These are phyloP conservation scores for Babesia gibsoni DNA, from an alignment of 169 alveolate genomes.

Conservation along the genomic window DNA sequence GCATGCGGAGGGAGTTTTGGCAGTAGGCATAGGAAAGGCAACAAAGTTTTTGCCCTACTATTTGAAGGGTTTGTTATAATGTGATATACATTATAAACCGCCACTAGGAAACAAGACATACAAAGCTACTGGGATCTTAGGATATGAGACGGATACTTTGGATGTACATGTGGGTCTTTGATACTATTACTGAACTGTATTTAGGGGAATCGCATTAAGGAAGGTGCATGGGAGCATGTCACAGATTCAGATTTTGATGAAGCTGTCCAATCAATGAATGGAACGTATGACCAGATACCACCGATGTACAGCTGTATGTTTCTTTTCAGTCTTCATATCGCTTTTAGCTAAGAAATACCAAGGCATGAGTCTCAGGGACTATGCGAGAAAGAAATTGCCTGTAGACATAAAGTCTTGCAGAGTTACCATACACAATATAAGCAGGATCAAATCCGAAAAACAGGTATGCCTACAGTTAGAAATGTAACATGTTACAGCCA, in stretches of 20 bases:
- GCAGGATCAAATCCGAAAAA: slow-evolving; percentile 23
- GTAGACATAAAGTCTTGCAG: slow-evolving; percentile 22
- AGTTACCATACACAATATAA: slow-evolving; percentile 17
- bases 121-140: slow-evolving; percentile 62
- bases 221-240: slow-evolving; percentile 54
- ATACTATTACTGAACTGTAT: not conserved
- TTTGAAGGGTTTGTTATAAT: slow-evolving; percentile 44
- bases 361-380: slow-evolving; percentile 65
- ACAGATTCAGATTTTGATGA: slow-evolving; percentile 29
- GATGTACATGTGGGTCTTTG: slow-evolving; percentile 45
- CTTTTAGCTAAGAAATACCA: slow-evolving; percentile 61
- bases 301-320: slow-evolving; percentile 43
- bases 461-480: slow-evolving; percentile 8
- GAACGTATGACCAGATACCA: slow-evolving; percentile 45
- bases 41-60: slow-evolving; percentile 60
- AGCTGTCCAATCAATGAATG: slow-evolving; percentile 40
- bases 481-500: slow-evolving; percentile 14
- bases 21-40: slow-evolving; percentile 70
- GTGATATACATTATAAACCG: not conserved
- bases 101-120: slow-evolving; percentile 64
- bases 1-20: slow-evolving; percentile 72
- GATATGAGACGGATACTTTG: slow-evolving; percentile 72
- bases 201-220: slow-evolving; percentile 42
- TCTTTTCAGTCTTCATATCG: not conserved
- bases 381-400: slow-evolving; percentile 62